Evolutionary conservation across 805 yeast genomes (phyloP), one percentile per base, ranked within the genome.

Genomic region (Suhomyces tanzawaensis): DNA sequence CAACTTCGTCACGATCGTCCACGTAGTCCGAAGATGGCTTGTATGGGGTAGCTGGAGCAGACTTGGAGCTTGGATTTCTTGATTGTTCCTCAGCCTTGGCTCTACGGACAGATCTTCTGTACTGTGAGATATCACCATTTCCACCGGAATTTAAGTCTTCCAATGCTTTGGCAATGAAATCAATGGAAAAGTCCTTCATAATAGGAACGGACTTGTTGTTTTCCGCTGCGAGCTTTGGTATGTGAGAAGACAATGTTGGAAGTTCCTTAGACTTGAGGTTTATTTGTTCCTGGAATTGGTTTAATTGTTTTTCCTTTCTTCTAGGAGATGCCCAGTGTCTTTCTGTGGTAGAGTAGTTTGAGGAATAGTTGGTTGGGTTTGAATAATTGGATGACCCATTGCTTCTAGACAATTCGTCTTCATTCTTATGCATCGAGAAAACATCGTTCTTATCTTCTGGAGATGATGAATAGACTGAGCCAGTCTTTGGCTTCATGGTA

Each of bases 301-400:
- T 49, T 27, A 61, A 48, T 42, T 60, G 65, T 41, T 55, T 42
- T 36, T 58, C 62, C 42, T 55, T 57, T 34, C 63, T 54, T 19
- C 70, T 50, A 3, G 74, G 74, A n/a, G 71, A 64, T 6, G 71
- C 62, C 74, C 74, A 69, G 44, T 63, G 62, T 32, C 72, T 51
- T 29, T 58, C 63, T 8, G 45, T 41, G 26, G 42, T 44, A 13
- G 58, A 44, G 32, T 43, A 43, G 13, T 39, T 40, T 7, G 53
- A 45, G 0, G 60, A 44, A 39, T 60, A 63, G 35, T 58, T 62
- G 19, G 71, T 64, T 2, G 71, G 68, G 41, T 60, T 57, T n/a
- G 70, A 64, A 42, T 65, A 66, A 37, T 64, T 58, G 32, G 63
- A 56, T 35, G 41, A 47, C 2, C 54, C 51, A 27, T 49, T 48